Conservation (phyloP, 148 eudicot species). For the Vaccinium myrtillus region DNA sequence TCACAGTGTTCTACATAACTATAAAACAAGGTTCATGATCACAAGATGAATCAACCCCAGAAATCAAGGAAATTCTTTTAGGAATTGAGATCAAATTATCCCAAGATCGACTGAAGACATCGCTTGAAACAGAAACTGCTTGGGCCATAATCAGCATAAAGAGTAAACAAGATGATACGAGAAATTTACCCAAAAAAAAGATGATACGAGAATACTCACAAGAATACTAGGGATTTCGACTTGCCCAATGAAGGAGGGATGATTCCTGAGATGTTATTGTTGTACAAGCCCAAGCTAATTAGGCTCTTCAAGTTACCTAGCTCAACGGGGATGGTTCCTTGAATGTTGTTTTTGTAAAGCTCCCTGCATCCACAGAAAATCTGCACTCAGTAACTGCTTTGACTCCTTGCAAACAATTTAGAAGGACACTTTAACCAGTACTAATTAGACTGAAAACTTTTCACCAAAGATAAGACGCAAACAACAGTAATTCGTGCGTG, state of each 20-base stretch:
- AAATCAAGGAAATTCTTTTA: neutral
- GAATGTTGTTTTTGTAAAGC: constrained; percentile 71
- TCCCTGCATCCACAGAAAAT: constrained; percentile 52
- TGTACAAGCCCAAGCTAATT: constrained; percentile 79
- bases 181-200: too few relatives aligned
- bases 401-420: neutral
- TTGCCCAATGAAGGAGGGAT: constrained; percentile 70
- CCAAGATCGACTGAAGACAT: neutral
- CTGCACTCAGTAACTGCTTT: neutral
- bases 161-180: neutral
- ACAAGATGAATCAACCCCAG: neutral
- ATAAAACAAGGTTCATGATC: neutral
- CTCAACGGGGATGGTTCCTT: constrained; percentile 71
- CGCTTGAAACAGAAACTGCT: neutral
- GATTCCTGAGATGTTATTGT: constrained; percentile 68
- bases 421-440: neutral
- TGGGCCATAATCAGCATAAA: constrained; percentile 2
- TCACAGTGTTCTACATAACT: neutral
- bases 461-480: neutral
- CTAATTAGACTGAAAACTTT: neutral
- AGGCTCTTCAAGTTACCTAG: constrained; percentile 75
- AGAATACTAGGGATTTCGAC: constrained; percentile 65
- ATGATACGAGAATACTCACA: constrained; percentile 50
- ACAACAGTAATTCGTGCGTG: neutral
- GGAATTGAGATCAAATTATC: neutral